Conservation (phyloP, 2,329 filamentous ascomycete species). For the Paraphoma chrysanthemicola region DNA sequence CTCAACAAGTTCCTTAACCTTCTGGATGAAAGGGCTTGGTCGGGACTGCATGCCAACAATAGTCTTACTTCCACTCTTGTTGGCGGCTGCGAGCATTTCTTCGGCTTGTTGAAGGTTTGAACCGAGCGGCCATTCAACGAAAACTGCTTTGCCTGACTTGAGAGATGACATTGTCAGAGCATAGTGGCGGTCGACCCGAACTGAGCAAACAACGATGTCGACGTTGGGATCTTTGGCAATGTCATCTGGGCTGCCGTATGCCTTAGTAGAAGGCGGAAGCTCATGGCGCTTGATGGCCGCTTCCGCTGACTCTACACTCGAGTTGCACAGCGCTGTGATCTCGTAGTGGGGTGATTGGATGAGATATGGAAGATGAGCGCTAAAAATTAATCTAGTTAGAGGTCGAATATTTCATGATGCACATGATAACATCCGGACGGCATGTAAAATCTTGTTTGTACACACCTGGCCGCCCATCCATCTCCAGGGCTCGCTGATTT, state of each 20-base stretch:
- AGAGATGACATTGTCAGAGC: conserved; percentile 49
- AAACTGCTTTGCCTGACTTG: conserved; percentile 57
- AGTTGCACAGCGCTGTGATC: conserved; percentile 58
- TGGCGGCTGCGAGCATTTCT: conserved; percentile 50
- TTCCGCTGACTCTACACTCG: conserved; percentile 47
- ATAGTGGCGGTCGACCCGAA: conserved; percentile 52
- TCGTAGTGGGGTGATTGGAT: conserved; percentile 47
- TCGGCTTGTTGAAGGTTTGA: conserved; percentile 46
- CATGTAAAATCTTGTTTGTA: neutral
- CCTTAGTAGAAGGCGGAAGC: conserved; percentile 48
- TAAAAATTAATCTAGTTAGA: conserved; percentile 5
- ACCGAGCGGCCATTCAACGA: conserved; percentile 57
- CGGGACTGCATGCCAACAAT: conserved; percentile 56
- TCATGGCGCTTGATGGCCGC: conserved; percentile 50
- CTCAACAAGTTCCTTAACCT: conserved; percentile 50
- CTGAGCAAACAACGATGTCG: conserved; percentile 54
- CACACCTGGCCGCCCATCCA: conserved; percentile 30
- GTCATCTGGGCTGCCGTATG: conserved; percentile 52
- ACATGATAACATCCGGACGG: no score
- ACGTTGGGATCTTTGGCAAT: conserved; percentile 54
- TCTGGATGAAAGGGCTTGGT: conserved; percentile 44
- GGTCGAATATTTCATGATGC: neutral
- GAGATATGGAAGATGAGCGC: conserved; percentile 48
- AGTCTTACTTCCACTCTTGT: conserved; percentile 48
- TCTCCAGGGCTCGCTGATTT: conserved; percentile 3